These are phyloP conservation scores for Agrocybe praecox DNA, from an alignment of 768 basidiomycete species.

Conservation along the genomic window DNA sequence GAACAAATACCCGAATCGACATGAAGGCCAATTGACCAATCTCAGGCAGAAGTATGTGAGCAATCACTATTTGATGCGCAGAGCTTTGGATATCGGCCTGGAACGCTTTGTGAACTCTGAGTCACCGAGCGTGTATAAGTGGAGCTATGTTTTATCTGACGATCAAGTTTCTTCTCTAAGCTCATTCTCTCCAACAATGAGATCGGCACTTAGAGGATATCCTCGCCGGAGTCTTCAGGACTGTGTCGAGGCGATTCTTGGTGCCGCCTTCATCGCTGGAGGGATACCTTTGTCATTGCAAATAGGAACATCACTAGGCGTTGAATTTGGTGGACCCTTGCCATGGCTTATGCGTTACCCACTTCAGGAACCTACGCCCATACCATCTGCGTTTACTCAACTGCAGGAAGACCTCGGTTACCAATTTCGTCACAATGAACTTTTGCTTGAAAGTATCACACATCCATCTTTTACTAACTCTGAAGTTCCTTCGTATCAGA, in stretches of 20 bases:
- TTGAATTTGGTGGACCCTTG: constrained; percentile 71
- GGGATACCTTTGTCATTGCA: constrained; percentile 71
- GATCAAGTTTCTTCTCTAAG: constrained; percentile 25
- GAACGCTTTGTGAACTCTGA: constrained; percentile 69
- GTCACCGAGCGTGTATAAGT: constrained; percentile 48
- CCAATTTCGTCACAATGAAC: constrained; percentile 58
- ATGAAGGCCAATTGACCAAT: constrained; percentile 80
- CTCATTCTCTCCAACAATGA: constrained; percentile 15
- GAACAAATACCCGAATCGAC: constrained; percentile 73
- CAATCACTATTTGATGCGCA: constrained; percentile 69
- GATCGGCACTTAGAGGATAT: constrained; percentile 47
- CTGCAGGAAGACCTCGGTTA: constrained; percentile 74
- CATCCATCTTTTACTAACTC: constrained; percentile 73
- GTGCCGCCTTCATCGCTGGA: constrained; percentile 74
- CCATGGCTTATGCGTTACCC: constrained; percentile 70
- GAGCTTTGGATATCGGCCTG: constrained; percentile 65
- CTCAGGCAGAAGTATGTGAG: constrained; percentile 68
- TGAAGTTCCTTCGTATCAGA: constrained; percentile 68
- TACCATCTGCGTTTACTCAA: constrained; percentile 49
- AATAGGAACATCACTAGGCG: constrained; percentile 62
- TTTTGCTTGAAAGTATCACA: constrained; percentile 80
- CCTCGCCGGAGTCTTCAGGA: constrained; percentile 80
- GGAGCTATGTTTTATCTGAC: constrained; percentile 54
- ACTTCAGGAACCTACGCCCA: constrained; percentile 29
- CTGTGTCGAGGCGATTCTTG: constrained; percentile 85